Evolutionary conservation across 768 basidiomycete species (phyloP), one percentile per base, ranked within the genome.

Genomic region (Boletus tomentosulus): DNA sequence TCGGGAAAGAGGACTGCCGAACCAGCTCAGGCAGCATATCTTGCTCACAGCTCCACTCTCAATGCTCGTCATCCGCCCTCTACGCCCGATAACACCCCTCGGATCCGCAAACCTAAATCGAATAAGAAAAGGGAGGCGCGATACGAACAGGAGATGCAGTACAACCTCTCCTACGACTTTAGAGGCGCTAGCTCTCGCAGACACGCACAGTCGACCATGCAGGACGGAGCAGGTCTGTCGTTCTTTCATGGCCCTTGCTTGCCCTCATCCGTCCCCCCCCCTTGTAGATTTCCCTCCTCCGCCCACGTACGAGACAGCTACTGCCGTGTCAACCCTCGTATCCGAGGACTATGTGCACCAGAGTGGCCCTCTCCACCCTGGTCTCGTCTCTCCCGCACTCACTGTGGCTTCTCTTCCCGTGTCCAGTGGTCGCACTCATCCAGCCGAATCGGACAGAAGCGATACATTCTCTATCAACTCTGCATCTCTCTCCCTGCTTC

Each of bases 281-380:
- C 80, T 31, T 27, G 25, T 12, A 66, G 79, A 87, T 63, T 86
- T 86, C 62, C 86, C 85, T 7, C 89, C 89, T 12, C 88, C 89
- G 27, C 81, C 86, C 12, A 87, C 89, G 60, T 82, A 83, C 56
- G 88, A 90, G 68, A 77, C 75, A 9, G 75, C 77, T 13, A 74
- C 77, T 6, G 64, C 79, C 71, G 50, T 77, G 66, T 54, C 71
- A 67, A 54, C 74, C 62, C 61, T 74, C 71, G 49, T 78, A 61
- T 65, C 75, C 63, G 52, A 71, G 73, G 24, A 77, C 75, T 52
- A 64, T 74, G 52, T 73, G 50, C 51, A 67, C 65, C 63, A 58
- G 57, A 58, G 47, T 46, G 69, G 59, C 44, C 63, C 60, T 6
- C 55, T 62, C 24, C 62, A 62, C 54, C 60, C 66, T 38, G 58